These are phyloP conservation scores for Ophiosphaerella korrae DNA, from an alignment of 2,329 filamentous ascomycete genomes.

Conservation along the genomic window DNA sequence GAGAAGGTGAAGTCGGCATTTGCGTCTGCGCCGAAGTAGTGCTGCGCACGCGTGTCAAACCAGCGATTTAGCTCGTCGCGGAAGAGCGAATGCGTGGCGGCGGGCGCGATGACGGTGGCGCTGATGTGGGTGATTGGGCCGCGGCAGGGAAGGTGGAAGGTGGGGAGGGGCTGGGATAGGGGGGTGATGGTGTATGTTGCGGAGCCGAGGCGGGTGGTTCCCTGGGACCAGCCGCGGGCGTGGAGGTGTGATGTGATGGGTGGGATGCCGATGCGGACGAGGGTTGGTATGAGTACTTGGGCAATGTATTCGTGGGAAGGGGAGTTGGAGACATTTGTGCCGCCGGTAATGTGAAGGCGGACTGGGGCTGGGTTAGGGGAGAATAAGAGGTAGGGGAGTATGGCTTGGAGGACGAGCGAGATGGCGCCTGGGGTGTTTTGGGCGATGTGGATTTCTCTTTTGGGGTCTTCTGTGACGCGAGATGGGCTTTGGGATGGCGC, in stretches of 20 bases:
- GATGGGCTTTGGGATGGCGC: not conserved
- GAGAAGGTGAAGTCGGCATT: conserved; percentile 19
- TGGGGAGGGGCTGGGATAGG: conserved; percentile 38
- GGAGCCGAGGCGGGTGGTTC: conserved; percentile 53
- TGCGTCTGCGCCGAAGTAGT: conserved; percentile 22
- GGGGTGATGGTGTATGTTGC: conserved; percentile 57
- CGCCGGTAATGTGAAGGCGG: conserved; percentile 57
- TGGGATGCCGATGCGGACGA: conserved; percentile 58
- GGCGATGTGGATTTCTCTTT: conserved; percentile 41
- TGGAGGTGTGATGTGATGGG: conserved; percentile 50
- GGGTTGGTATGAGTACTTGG: conserved; percentile 61
- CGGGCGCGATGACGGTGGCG: conserved; percentile 48
- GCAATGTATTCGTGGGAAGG: conserved; percentile 62
- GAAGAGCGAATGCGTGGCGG: conserved; percentile 35
- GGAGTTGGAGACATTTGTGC: conserved; percentile 62
- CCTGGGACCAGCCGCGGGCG: conserved; percentile 61
- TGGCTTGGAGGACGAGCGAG: conserved; percentile 62
- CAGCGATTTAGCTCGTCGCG: conserved; percentile 30
- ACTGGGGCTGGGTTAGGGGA: conserved; percentile 20
- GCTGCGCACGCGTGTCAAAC: conserved; percentile 20
- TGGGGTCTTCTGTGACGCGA: not conserved
- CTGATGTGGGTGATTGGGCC: conserved; percentile 33
- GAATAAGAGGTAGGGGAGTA: conserved; percentile 64
- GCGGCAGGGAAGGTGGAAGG: conserved; percentile 43
- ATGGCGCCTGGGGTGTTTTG: conserved; percentile 57